Percentiles rank a stretch among this genome's conserved stretches.
Conservation (phyloP, 768 basidiomycete genomes). For the Candolleomyces efflorescens region DNA sequence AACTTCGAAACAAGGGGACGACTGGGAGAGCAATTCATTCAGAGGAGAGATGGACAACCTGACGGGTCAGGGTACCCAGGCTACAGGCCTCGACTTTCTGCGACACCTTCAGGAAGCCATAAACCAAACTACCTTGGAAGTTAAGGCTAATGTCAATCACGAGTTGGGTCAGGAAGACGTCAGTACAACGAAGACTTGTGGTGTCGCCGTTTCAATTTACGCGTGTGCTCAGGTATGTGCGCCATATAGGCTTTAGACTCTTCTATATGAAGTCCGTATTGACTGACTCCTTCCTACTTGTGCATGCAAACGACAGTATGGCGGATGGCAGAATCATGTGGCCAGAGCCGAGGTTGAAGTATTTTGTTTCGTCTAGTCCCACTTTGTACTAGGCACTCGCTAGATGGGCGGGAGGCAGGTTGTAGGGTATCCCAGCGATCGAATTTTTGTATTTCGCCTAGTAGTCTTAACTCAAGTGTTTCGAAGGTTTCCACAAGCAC, state of each 20-base stretch:
- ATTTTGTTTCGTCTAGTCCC: constrained; percentile 1
- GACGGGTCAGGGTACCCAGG: not conserved
- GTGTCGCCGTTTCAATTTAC: not conserved
- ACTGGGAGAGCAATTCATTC: not conserved
- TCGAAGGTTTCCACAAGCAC: too few relatives aligned
- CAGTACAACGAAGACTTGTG: not conserved
- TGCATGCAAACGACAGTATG: not conserved
- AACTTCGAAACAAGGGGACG: not conserved
- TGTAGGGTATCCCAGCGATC: too few relatives aligned
- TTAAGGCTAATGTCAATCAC: too few relatives aligned
- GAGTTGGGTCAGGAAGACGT: too few relatives aligned
- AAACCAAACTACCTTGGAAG: too few relatives aligned
- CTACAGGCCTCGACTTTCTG: not conserved
- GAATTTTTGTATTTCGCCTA: too few relatives aligned
- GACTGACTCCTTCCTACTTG: not conserved
- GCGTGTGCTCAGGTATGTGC: constrained; percentile 4
- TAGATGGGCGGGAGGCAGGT: too few relatives aligned
- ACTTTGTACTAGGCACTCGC: not conserved
- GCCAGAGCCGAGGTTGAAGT: constrained; percentile 6
- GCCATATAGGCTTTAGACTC: too few relatives aligned
- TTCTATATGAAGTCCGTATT: not conserved
- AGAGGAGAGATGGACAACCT: not conserved
- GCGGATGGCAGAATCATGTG: constrained; percentile 11
- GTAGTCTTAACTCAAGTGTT: too few relatives aligned
- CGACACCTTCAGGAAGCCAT: too few relatives aligned